These are phyloP conservation scores for Ustilago lituana DNA, from an alignment of 1,284 basidiomycete genomes.

Conservation along the genomic window DNA sequence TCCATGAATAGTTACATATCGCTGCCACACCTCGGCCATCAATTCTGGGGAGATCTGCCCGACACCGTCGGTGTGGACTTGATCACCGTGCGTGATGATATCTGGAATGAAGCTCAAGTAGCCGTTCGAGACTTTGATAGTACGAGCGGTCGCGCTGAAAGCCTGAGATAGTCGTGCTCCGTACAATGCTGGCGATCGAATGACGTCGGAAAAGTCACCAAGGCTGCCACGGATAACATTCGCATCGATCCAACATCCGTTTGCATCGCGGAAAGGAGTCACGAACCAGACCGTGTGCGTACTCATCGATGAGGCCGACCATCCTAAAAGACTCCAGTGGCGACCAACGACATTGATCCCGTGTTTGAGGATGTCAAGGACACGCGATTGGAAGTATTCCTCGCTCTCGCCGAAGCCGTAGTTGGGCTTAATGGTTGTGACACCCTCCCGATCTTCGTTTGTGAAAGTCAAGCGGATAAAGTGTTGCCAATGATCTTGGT, in stretches of 20 bases:
- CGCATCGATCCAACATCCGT: slow-evolving; percentile 16
- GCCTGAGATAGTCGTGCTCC: slow-evolving; percentile 41
- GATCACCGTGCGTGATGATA: not conserved
- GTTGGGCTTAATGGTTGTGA: slow-evolving; percentile 24
- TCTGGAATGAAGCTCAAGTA: not conserved
- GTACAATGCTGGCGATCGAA: slow-evolving; percentile 19
- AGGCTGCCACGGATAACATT: slow-evolving; percentile 23
- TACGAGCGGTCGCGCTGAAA: slow-evolving; percentile 39
- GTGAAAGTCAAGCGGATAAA: slow-evolving; percentile 36
- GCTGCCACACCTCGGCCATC: slow-evolving; percentile 37
- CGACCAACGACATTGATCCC: slow-evolving; percentile 30
- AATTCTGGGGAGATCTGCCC: slow-evolving; percentile 30
- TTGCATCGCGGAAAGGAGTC: slow-evolving; percentile 15
- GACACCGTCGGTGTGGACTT: slow-evolving; percentile 29
- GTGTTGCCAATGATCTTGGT: slow-evolving; percentile 25
- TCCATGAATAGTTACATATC: slow-evolving; percentile 19
- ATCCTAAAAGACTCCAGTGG: slow-evolving; percentile 31
- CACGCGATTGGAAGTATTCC: slow-evolving; percentile 14
- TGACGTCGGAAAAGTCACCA: slow-evolving; percentile 33
- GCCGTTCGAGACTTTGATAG: slow-evolving; percentile 5
- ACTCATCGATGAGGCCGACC: slow-evolving; percentile 37
- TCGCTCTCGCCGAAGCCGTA: slow-evolving; percentile 22
- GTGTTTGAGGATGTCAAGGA: slow-evolving; percentile 19
- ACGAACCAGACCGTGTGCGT: slow-evolving; percentile 36
- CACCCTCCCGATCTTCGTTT: slow-evolving; percentile 27